Conservation (phyloP, 129 eudicot genomes). For the Chrysanthemum makinoi region DNA sequence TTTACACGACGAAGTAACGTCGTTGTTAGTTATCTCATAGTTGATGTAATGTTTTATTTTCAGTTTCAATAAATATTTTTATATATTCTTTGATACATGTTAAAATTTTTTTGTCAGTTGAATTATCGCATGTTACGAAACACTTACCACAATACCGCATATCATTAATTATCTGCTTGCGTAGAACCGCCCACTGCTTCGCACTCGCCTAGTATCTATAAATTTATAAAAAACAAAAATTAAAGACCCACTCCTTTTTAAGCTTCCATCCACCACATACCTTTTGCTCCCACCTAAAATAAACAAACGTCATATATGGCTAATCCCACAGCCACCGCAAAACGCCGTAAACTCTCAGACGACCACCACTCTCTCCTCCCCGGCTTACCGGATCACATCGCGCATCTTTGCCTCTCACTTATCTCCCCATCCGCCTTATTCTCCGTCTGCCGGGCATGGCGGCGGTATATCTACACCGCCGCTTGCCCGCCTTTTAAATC, state of each 20-base stretch:
- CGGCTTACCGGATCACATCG: constrained; percentile 65
- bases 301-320: constrained; percentile 5
- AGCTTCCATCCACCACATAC: constrained; percentile 34
- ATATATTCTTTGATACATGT: too few relatives aligned
- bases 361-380: constrained; percentile 48
- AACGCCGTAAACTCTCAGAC: constrained; percentile 28
- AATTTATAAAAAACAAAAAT: neutral
- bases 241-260: constrained; percentile 26
- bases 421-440: constrained; percentile 47
- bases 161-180: too few relatives aligned
- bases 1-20: too few relatives aligned
- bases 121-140: too few relatives aligned
- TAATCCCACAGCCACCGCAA: constrained; percentile 28
- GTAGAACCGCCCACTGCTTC: too few relatives aligned
- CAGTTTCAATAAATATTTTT: too few relatives aligned
- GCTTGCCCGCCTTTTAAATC: constrained; percentile 53
- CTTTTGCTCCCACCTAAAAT: constrained; percentile 16
- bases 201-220: too few relatives aligned
- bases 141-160: too few relatives aligned
- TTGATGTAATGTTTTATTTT: too few relatives aligned
- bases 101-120: too few relatives aligned
- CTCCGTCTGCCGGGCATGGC: constrained; percentile 69
- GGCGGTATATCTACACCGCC: constrained; percentile 57
- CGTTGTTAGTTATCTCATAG: too few relatives aligned
- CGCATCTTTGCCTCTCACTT: constrained; percentile 54